Conservation (phyloP, 2,329 filamentous ascomycete genomes). For the Cladophialophora exuberans region DNA sequence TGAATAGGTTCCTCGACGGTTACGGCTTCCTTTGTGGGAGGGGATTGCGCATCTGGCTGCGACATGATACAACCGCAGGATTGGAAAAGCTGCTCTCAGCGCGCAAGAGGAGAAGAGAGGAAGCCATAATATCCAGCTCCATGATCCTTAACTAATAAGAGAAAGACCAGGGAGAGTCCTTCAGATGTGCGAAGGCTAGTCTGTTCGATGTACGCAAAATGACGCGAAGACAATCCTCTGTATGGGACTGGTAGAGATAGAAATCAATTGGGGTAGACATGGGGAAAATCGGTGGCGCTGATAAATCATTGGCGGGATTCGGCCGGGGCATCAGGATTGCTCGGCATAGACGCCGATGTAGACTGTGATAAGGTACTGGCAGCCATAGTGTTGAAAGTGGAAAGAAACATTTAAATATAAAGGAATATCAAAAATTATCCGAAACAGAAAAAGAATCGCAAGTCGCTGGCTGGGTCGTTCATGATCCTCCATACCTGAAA, state of each 20-base stretch:
- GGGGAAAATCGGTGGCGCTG: background rate
- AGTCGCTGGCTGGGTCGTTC: too few relatives aligned
- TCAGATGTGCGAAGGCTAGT: conserved; percentile 11
- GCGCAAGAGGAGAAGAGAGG: background rate
- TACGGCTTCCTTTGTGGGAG: background rate
- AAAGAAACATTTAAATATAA: too few relatives aligned
- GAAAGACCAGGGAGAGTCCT: conserved; percentile 4
- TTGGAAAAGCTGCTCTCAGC: conserved; percentile 1
- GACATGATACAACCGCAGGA: conserved; percentile 16
- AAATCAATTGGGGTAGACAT: conserved; percentile 3
- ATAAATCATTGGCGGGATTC: conserved; percentile 16
- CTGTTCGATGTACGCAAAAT: conserved; percentile 22
- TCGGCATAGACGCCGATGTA: conserved; percentile 7
- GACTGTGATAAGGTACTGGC: background rate
- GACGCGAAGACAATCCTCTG: conserved; percentile 22
- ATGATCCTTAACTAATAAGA: conserved; percentile 5
- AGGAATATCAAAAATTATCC: too few relatives aligned
- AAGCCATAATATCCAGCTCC: conserved; percentile 8
- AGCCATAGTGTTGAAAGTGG: background rate
- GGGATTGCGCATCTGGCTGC: conserved; percentile 5
- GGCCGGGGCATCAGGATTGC: conserved; percentile 5
- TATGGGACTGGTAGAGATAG: conserved; percentile 1
- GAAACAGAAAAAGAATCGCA: too few relatives aligned
- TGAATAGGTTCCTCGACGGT: background rate
- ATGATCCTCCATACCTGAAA: too few relatives aligned